Conservation (phyloP, 2,329 filamentous ascomycete species). For the Didymella pinodella region DNA sequence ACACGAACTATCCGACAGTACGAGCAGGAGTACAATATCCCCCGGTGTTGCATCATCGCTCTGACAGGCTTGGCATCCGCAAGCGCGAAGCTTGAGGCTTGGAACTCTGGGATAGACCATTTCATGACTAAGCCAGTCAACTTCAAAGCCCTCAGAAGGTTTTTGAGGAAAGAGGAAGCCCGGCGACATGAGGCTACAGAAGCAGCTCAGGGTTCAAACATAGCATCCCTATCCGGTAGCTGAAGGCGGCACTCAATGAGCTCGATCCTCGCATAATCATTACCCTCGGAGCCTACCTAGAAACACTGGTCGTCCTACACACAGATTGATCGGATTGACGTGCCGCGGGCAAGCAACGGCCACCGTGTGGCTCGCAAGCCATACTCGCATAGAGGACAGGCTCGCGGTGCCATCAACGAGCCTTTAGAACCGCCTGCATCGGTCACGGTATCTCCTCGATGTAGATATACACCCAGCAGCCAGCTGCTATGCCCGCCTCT, state of each 20-base stretch:
- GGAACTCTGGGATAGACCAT: constrained; percentile 40
- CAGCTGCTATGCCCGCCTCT: not conserved
- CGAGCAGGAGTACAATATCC: constrained; percentile 31
- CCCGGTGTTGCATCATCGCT: constrained; percentile 33
- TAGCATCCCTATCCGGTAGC: not conserved
- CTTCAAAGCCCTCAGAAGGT: constrained; percentile 34
- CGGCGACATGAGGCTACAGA: constrained; percentile 5
- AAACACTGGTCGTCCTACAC: not conserved
- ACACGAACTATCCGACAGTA: constrained; percentile 45
- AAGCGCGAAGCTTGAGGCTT: constrained; percentile 38
- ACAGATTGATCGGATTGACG: not conserved
- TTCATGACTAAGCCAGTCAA: constrained; percentile 47
- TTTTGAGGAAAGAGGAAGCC: constrained; percentile 22
- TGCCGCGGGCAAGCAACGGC: not conserved
- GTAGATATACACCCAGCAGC: not conserved
- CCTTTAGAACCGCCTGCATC: not conserved
- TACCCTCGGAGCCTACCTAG: not conserved
- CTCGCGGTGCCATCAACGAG: not conserved
- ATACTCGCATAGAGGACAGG: too few relatives aligned
- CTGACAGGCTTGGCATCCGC: constrained; percentile 42
- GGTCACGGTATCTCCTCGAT: not conserved
- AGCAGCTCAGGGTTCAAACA: not conserved
- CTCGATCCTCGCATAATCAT: not conserved
- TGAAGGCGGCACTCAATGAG: not conserved
- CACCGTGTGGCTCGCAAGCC: not conserved